Base-by-base conservation (phyloP, 768 basidiomycete species). In the Boletus patriciae region DNA sequence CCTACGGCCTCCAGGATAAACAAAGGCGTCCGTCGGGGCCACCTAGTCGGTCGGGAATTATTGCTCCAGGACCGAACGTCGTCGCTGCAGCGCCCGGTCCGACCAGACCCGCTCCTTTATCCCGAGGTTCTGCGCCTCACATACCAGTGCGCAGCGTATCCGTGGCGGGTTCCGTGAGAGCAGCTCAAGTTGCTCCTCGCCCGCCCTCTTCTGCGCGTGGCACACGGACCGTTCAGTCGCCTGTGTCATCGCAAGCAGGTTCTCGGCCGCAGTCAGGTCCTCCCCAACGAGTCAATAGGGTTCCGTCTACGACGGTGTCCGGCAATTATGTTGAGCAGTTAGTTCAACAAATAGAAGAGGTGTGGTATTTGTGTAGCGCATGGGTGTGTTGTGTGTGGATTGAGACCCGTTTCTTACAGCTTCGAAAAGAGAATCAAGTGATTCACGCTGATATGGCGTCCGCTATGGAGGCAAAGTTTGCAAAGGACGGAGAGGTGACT, bases 401-500 rank as follows among this genome's bases (percentile, higher is more conserved):
- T 59, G n/a, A 59, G 29, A 42, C 34, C 13, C 12, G 7, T 29
- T 44, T 59, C 46, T 54, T 64, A 27, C 63, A 88, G 85, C 72
- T 87, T 57, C 75, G 73, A 38, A 71, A 76, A 66, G 75, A 80
- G 59, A 83, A 87, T 62, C 66, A 73, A 38, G 73, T 55, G n/a
- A 74, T 82, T 19, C 78, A 79, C 53, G 57, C 67, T 25, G 76
- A 77, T 2, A 67, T 85, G 46, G 74, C 79, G 57, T 75, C 76
- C 38, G 83, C 83, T 4, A 68, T 75, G 46, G 79, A 83, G 46
- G 76, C 74, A 9, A 83, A 78, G 57, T 75, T 83, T 40, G 71
- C 76, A 33, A 89, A 85, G 65, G 84, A 87, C 31, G 90, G 90
- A 6, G 89, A 92, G 73, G 87, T 87, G 7, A 78, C 78, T 16